These are phyloP conservation scores for Chlorella variabilis DNA, from an alignment of 163 green algal species.

Conservation along the genomic window DNA sequence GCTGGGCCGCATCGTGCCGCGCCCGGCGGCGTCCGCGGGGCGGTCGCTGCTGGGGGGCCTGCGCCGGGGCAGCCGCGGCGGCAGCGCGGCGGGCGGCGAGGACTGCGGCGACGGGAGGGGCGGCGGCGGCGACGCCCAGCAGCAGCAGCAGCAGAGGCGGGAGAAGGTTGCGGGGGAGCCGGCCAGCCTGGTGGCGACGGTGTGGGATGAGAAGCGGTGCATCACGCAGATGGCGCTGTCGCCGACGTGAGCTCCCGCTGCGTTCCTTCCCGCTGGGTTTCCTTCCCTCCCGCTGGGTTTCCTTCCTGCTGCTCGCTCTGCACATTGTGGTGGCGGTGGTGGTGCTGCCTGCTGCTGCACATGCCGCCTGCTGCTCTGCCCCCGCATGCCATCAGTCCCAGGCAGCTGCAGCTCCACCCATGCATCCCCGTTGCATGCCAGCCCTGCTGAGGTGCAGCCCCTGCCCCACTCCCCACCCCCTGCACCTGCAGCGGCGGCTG, in stretches of 20 bases:
- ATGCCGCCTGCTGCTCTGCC: no score
- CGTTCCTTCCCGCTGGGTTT: not conserved
- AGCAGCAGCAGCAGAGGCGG: constrained; percentile 18
- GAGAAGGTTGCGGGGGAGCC: constrained; percentile 20
- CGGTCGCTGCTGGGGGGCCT: not conserved
- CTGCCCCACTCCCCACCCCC: no score
- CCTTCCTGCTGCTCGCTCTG: not conserved
- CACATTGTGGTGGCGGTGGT: no score
- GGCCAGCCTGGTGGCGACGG: not conserved
- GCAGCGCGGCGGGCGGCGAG: not conserved
- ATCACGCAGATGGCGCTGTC: constrained; percentile 7
- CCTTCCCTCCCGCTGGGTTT: no score
- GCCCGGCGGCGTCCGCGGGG: not conserved
- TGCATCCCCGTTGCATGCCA: no score
- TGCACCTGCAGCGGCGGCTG: constrained; percentile 55
- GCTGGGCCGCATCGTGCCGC: constrained; percentile 26
- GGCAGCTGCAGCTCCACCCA: not conserved
- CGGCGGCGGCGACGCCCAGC: not conserved
- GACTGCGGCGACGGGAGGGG: not conserved
- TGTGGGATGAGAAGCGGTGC: constrained; percentile 46
- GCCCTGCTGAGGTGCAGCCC: no score
- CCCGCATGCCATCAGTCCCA: no score
- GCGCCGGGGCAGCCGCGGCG: constrained; percentile 1
- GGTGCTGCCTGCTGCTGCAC: no score
- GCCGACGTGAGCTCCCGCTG: not conserved